Base-by-base conservation (phyloP, 768 basidiomycete genomes). In the Pulveroboletus sp. region DNA sequence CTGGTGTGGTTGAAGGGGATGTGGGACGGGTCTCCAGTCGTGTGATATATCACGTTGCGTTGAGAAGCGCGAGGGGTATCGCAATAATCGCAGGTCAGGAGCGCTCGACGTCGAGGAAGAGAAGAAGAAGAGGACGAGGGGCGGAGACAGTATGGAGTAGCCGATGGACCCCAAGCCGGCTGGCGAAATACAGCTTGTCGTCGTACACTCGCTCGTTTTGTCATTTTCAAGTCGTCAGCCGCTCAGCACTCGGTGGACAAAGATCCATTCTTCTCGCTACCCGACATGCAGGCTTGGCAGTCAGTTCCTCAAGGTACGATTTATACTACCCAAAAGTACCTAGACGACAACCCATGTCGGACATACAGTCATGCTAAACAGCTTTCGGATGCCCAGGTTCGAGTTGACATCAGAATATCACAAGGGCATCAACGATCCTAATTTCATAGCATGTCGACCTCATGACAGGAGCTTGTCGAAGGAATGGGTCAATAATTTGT, bases 181-280 rank as follows among this genome's bases (percentile, higher is more conserved):
- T 28, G 14, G 49, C 36, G 21, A 49, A 21, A 27, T 45, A 21
- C 41, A 46, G 53, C 54, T 47, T 31, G 46, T 39, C 44, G 43
- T 56, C 47, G 47, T 47, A 21, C 28, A 38, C 39, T 61, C 50
- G 55, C 64, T 65, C 38, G 44, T 65, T 65, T 65, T 64, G 62
- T 65, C 64, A 53, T 51, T 55, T 55, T 63, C 64, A 58, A 57
- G 52, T 56, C 58, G 57, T 54, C 64, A 61, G 64, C 63, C 63
- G 28, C 55, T 32, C 47, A 35, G n/a, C 43, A 31, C 42, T 31
- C 31, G 5, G 18, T 14, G 8, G 35, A 39, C 48, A 54, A 58
- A 24, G 47, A 42, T 21, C 24, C 42, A 15, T 36, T 42, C 38
- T 21, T 27, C 27, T 35, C 45, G 18, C 56, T 38, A 27, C 17